Conservation (phyloP, 805 yeast species). For the Kodamaea kakaduensis region DNA sequence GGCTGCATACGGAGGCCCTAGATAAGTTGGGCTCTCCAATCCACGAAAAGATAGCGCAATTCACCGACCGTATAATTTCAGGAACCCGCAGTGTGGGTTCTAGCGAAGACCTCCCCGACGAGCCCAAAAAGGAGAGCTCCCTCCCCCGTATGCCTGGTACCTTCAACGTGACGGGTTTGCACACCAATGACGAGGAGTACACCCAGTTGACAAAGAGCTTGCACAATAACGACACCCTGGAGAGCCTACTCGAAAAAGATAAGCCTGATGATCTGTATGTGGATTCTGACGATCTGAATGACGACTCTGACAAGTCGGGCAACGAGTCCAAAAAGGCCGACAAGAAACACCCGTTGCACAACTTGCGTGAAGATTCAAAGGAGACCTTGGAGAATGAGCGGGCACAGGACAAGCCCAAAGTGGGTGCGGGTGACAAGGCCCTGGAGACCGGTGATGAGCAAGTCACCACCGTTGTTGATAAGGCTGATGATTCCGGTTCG, state of each 20-base stretch:
- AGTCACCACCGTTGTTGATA: neutral
- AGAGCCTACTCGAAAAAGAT: neutral
- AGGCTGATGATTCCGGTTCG: conserved; percentile 3
- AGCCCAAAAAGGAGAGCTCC: conserved; percentile 2
- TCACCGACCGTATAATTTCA: conserved; percentile 11
- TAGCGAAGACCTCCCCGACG: conserved; percentile 2
- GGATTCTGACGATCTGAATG: neutral
- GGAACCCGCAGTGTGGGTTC: conserved; percentile 8
- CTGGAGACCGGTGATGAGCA: neutral
- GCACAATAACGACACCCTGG: conserved; percentile 2
- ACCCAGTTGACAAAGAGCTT: conserved; percentile 11
- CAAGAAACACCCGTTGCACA: neutral
- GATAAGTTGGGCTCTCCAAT: conserved; percentile 13
- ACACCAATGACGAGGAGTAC: conserved; percentile 13
- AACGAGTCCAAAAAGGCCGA: neutral
- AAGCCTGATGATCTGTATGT: neutral
- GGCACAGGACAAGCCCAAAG: neutral
- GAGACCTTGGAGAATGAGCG: too few relatives aligned
- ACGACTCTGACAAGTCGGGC: neutral
- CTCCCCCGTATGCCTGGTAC: conserved; percentile 47
- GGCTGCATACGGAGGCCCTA: conserved; percentile 2
- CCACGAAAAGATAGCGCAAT: conserved; percentile 12
- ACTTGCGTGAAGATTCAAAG: too few relatives aligned
- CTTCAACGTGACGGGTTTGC: conserved; percentile 44
- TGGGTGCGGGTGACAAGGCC: neutral